Evolutionary conservation across 2,329 filamentous ascomycete genomes (phyloP).

Genomic region (Aspergillus flavus): DNA sequence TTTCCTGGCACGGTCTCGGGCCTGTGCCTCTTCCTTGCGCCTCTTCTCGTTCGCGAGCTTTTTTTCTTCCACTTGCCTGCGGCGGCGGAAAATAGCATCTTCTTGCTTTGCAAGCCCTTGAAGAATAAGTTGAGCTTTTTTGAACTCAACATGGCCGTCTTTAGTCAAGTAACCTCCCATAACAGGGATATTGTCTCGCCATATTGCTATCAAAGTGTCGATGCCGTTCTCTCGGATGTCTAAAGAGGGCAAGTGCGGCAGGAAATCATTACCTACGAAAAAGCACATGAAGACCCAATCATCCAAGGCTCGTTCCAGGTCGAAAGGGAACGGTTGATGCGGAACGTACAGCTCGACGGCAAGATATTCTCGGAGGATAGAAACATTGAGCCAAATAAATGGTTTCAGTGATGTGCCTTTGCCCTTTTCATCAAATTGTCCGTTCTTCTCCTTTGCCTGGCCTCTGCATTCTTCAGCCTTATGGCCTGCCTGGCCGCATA

Average conservation of each 20-base stretch:
- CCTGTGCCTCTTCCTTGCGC: slow-evolving; percentile 70
- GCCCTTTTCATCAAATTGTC: slow-evolving; percentile 81
- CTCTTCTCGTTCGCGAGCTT: slow-evolving; percentile 78
- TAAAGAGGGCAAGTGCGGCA: slow-evolving; percentile 94
- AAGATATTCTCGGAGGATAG: slow-evolving; percentile 87
- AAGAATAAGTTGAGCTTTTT: slow-evolving; percentile 83
- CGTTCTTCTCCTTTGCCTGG: slow-evolving; percentile 73
- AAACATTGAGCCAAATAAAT: slow-evolving; percentile 97
- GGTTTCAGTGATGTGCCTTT: slow-evolving; percentile 74
- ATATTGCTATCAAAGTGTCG: slow-evolving; percentile 93
- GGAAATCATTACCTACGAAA: slow-evolving; percentile 97
- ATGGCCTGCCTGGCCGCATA: slow-evolving; percentile 92
- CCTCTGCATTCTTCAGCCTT: slow-evolving; percentile 84
- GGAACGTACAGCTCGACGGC: slow-evolving; percentile 85
- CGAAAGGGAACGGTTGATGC: slow-evolving; percentile 81
- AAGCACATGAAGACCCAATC: slow-evolving; percentile 99
- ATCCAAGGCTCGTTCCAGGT: slow-evolving; percentile 90
- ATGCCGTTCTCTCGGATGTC: slow-evolving; percentile 98
- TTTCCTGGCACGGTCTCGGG: slow-evolving; percentile 47
- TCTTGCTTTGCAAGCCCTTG: slow-evolving; percentile 89
- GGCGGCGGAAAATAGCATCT: slow-evolving; percentile 85
- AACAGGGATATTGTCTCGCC: slow-evolving; percentile 84
- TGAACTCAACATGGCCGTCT: slow-evolving; percentile 87
- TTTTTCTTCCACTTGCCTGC: slow-evolving; percentile 83
- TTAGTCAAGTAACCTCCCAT: slow-evolving; percentile 98